phyloP scores from a whole-genome alignment of 192 early-diverging fungal species.

The Backusella morwellensis region DNA sequence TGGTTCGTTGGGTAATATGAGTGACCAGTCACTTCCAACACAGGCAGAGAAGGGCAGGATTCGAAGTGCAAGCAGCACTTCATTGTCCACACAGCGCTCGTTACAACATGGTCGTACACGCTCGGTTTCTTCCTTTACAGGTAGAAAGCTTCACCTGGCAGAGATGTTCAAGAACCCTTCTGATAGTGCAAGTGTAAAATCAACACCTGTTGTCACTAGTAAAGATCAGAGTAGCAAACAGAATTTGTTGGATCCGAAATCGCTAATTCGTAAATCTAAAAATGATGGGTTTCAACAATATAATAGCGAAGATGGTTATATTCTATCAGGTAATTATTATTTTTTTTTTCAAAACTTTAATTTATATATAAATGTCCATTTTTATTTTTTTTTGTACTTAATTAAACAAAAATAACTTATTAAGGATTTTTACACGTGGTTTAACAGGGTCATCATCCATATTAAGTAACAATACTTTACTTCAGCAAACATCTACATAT shows the following conservation, averaged over 20 bases:
- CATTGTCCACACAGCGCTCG: background rate
- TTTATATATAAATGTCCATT: background rate
- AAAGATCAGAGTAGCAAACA: background rate
- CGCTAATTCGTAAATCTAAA: background rate
- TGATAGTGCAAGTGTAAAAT: background rate
- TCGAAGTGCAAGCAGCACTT: slow-evolving; percentile 20
- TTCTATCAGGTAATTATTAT: background rate
- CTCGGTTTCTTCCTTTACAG: slow-evolving; percentile 4
- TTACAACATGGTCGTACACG: background rate
- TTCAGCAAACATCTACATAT: slow-evolving; percentile 24
- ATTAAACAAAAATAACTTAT: slow-evolving; percentile 4
- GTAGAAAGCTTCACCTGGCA: slow-evolving; percentile 1
- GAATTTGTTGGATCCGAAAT: background rate
- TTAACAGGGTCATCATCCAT: slow-evolving; percentile 27
- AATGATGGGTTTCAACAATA: background rate
- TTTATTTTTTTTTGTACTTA: background rate
- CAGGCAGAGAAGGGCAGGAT: background rate
- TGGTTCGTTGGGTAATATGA: slow-evolving; percentile 15
- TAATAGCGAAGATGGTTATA: background rate
- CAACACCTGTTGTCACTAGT: background rate
- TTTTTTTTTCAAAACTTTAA: background rate
- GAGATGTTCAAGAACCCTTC: background rate
- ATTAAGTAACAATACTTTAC: slow-evolving; percentile 24
- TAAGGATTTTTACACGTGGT: slow-evolving; percentile 5
- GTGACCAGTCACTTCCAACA: background rate